Evolutionary conservation across 2,329 filamentous ascomycete species (phyloP).

Genomic region (Phaeoacremonium minimum): DNA sequence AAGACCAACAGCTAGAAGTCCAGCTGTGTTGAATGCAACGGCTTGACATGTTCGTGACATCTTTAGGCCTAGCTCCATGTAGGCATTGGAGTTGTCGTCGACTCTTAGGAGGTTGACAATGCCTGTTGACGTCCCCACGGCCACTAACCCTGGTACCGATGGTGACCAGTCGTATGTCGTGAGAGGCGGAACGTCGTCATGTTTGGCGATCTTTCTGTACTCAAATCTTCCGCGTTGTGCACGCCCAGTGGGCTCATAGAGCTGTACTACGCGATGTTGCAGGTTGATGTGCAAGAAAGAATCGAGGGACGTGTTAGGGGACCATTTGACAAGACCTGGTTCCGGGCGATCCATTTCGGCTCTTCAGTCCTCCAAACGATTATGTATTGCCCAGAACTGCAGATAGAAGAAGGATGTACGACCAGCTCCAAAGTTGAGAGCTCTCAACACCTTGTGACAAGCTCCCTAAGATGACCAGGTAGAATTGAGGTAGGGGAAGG

Average conservation of each 20-base stretch:
- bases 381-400: no score
- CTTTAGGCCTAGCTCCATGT: constrained; percentile 65
- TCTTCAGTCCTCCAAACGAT: no score
- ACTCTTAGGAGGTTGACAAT: constrained; percentile 72
- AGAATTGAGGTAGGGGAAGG: no score
- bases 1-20: constrained; percentile 71
- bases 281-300: constrained; percentile 63
- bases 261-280: constrained; percentile 57
- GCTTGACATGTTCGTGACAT: constrained; percentile 76
- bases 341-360: constrained; percentile 52
- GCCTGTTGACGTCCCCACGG: constrained; percentile 70
- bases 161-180: constrained; percentile 67
- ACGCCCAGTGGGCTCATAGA: constrained; percentile 58
- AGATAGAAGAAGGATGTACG: no score
- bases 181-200: constrained; percentile 59
- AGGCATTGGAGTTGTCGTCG: constrained; percentile 64
- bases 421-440: no score
- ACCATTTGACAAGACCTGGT: constrained; percentile 64
- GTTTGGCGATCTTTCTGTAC: constrained; percentile 50
- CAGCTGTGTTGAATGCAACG: constrained; percentile 71
- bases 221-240: constrained; percentile 54
- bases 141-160: constrained; percentile 60
- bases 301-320: constrained; percentile 52
- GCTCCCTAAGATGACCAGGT: no score
- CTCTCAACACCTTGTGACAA: no score